Evolutionary conservation across 2,329 filamentous ascomycete genomes (phyloP).

Genomic region (Polytolypa hystricis): DNA sequence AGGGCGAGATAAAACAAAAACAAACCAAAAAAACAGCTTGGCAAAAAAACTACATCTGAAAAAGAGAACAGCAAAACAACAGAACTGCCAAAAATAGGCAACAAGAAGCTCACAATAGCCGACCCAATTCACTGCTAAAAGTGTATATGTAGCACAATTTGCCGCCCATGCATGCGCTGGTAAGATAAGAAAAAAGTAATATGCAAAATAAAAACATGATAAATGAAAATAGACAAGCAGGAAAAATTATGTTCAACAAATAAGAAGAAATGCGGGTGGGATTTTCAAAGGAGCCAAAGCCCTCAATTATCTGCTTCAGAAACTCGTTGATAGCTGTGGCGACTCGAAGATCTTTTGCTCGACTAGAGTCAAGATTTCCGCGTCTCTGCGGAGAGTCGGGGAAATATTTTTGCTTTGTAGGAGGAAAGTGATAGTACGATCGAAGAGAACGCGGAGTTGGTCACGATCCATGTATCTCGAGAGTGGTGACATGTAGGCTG

Average conservation of each 20-base stretch:
- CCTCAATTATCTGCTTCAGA: neutral
- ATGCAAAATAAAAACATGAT: neutral
- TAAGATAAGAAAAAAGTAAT: neutral
- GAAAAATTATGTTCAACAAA: neutral
- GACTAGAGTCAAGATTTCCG: conserved; percentile 56
- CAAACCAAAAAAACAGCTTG: too few species aligned
- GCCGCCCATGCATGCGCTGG: too few species aligned
- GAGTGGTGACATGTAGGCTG: conserved; percentile 62
- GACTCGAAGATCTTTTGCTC: conserved; percentile 29
- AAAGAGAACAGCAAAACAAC: too few species aligned
- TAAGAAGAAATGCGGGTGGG: neutral
- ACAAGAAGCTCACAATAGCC: neutral
- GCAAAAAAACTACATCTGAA: too few species aligned
- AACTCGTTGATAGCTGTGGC: conserved; percentile 2
- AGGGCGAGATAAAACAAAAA: too few species aligned
- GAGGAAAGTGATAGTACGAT: conserved; percentile 67
- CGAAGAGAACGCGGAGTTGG: conserved; percentile 50
- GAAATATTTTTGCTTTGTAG: conserved; percentile 58
- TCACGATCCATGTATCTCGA: conserved; percentile 45
- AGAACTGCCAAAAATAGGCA: too few species aligned
- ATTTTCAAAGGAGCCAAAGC: too few species aligned
- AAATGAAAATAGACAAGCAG: neutral
- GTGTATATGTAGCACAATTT: too few species aligned
- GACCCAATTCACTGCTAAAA: too few species aligned
- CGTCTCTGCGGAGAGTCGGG: conserved; percentile 62